Evolutionary conservation across 805 yeast species (phyloP), one percentile per base, ranked within the genome.

Genomic region (Yamadazyma nakazawae): DNA sequence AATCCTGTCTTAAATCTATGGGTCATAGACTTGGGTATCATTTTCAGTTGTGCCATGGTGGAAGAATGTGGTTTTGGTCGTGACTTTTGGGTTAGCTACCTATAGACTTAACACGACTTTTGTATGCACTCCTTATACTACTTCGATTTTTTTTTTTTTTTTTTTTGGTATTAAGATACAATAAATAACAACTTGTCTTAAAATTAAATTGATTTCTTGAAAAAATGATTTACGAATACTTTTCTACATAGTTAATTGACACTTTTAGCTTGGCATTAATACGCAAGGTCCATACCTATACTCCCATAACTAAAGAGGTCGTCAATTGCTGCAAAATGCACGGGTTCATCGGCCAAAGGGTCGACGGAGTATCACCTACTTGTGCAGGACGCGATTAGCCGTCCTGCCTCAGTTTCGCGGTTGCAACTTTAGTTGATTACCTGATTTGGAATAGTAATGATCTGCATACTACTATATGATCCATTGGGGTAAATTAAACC

Each of bases 21-120:
- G 8, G 19, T 37, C 40, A 37, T 37, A 12, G 40, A 37, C 40
- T 37, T 37, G 30, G 40, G 40, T 17, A 37, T 16, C 31, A 25
- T 21, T 25, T 13, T 37, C 5, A 25, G 31, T 40, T 34, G 11
- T 8, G 37, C n/a, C 37, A 34, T 34, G 32, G 32, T 28, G n/a
- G n/a, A 28, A 28, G 32, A 28, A 28, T 28, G 32, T 28, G 32
- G 32, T 11, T 28, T 28, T 28, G 32, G 32, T 28, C 9, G 32
- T 28, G n/a, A 28, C 32, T 5, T 9, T 28, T 28, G 32, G n/a
- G 11, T 10, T 28, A 28, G 32, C 10, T 28, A 12, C 32, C 32
- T 28, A 28, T 28, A 28, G 32, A 13, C n/a, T 13, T 9, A 28
- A 9, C 32, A 28, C 32, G 32, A 28, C 32, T 28, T 13, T 13